A percentile compares a stretch with the other conserved stretches of the same genome.
Conservation (phyloP, 306 rosid species). For the Cicer chorassanicum region DNA sequence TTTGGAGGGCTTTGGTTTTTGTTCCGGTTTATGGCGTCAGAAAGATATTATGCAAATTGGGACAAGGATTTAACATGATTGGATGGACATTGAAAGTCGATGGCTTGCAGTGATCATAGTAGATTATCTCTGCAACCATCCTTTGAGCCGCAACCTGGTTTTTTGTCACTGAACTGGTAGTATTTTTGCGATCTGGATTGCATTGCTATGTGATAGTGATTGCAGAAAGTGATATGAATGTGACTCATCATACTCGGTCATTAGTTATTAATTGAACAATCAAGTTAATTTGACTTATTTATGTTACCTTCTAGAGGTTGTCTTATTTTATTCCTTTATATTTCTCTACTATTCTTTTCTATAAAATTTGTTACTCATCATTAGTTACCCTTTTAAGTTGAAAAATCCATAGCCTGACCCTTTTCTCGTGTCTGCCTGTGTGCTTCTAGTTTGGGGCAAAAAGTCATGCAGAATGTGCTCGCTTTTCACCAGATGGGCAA, state of each 20-base stretch:
- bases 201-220: background rate
- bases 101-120: background rate
- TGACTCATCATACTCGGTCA: slow-evolving; percentile 5
- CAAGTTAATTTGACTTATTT: slow-evolving; percentile 13
- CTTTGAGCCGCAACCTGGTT: slow-evolving; percentile 22
- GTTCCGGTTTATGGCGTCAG: slow-evolving; percentile 4
- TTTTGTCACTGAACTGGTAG: background rate
- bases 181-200: background rate
- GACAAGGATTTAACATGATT: background rate
- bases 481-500: slow-evolving; percentile 99
- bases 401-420: slow-evolving; percentile 23
- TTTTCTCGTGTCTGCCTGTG: slow-evolving; percentile 37
- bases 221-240: slow-evolving; percentile 16
- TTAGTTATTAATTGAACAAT: slow-evolving; percentile 22
- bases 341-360: slow-evolving; percentile 7
- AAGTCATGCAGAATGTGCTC: slow-evolving; percentile 96
- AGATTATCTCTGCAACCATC: background rate
- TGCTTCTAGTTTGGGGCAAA: slow-evolving; percentile 83
- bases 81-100: background rate
- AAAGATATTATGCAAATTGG: slow-evolving; percentile 20
- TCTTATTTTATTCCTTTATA: slow-evolving; percentile 2
- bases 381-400: background rate
- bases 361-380: background rate
- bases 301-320: slow-evolving; percentile 15
- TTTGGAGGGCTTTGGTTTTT: slow-evolving; percentile 8